Percentiles rank a stretch among this genome's conserved stretches.
These are phyloP conservation scores for Ophiognomonia clavigignenti-juglandacearum DNA, from an alignment of 2,329 filamentous ascomycete genomes.

Conservation along the genomic window DNA sequence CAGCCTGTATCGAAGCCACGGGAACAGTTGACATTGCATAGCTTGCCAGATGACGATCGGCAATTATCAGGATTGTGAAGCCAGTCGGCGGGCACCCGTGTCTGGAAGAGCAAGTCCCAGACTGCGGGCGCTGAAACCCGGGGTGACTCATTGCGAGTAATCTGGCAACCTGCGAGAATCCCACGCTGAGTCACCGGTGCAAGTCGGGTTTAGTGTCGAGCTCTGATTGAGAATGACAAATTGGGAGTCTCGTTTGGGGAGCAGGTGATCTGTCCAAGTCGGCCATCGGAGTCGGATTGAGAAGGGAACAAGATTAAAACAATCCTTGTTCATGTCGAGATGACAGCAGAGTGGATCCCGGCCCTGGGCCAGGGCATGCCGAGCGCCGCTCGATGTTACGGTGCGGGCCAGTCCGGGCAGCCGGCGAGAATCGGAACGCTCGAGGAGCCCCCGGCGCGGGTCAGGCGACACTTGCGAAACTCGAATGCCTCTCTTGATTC, in stretches of 20 bases:
- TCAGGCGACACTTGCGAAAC: slow-evolving; percentile 4
- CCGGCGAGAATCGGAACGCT: slow-evolving; percentile 10
- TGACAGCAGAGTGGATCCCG: background rate
- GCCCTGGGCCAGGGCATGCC: background rate
- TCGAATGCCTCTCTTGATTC: slow-evolving; percentile 11
- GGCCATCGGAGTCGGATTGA: slow-evolving; percentile 13
- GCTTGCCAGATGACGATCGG: background rate
- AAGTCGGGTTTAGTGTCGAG: background rate
- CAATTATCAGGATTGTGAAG: background rate
- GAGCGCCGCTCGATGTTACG: background rate
- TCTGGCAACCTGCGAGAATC: background rate
- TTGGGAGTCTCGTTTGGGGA: background rate
- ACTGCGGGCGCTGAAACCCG: background rate
- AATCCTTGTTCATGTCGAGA: too few species aligned
- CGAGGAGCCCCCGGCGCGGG: too few species aligned
- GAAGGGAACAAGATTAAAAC: too few species aligned
- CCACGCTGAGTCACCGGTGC: slow-evolving; percentile 13
- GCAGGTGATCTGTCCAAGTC: slow-evolving; percentile 11
- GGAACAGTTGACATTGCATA: background rate
- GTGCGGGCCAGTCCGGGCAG: background rate
- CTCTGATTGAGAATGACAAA: slow-evolving; percentile 1
- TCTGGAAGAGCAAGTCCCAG: background rate
- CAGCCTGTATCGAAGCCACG: background rate
- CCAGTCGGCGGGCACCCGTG: background rate
- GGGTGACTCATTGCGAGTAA: slow-evolving; percentile 14